Base-by-base conservation (phyloP, 139 green algal species). In the Ettlia oleoabundans region DNA sequence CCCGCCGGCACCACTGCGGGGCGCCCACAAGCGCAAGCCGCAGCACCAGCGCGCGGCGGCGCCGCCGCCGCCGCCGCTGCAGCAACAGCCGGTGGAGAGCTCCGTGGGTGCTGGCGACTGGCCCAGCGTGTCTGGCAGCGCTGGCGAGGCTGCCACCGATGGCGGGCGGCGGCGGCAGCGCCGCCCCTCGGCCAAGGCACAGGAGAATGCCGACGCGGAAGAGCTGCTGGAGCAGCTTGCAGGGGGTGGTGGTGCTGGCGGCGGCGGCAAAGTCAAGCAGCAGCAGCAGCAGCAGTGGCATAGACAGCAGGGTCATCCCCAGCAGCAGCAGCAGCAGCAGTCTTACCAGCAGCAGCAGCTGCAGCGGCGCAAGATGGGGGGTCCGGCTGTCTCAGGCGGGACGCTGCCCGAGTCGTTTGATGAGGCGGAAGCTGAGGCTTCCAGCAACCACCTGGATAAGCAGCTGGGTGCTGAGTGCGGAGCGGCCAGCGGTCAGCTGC, bases 181-280 rank as follows among this genome's bases (percentile, higher is more conserved):
- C 1, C 40, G 68, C 26, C 68, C 68, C n/a, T 76, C 68, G 24
- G 38, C 68, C 41, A 76, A 76, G 22, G 68, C 68, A 3, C 68
- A 61, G 68, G 68, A 76, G 68, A 76, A 76, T 26, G 68, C 68
- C 5, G 40, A 37, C 26, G 69, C 69, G 2, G 69, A 76, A n/a
- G 41, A 76, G 69, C 69, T 76, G 42, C 69, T 76, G 28, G 69
- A 76, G 69, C 28, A 40, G 42, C 28, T 76, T 15, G 69, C 61
- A 42, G 1, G 42, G 2, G 7, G 24, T 28, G 69, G 42, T 28
- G 32, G 28, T 10, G 38, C 3, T 1, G 24, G 24, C 38, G n/a
- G n/a, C 67, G 5, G 2, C 43, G 32, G 35, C 65, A 37, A 30
- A 38, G 26, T 13, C 32, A 30, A 22, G 68, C 33, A 9, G 41